Evolutionary conservation across 2,329 filamentous ascomycete genomes (phyloP).

Genomic region (Alternaria triticina): DNA sequence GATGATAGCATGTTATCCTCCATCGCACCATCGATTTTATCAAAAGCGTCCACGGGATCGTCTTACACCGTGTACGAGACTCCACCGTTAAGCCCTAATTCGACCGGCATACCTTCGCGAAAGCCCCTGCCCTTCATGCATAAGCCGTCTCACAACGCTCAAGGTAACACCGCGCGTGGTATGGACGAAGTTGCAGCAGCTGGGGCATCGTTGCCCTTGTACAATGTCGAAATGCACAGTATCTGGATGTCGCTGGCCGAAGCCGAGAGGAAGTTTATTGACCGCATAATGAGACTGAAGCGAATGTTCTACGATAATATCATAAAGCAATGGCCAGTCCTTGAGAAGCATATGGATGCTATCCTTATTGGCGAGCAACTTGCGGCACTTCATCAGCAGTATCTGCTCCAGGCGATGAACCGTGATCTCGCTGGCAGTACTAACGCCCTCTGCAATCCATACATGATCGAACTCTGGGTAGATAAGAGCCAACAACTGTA

Average conservation of each 20-base stretch:
- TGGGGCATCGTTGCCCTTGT: background rate
- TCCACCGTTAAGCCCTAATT: background rate
- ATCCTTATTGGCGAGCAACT: constrained; percentile 29
- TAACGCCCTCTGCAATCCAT: constrained; percentile 24
- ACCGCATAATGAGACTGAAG: constrained; percentile 31
- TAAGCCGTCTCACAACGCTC: constrained; percentile 18
- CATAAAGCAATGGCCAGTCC: constrained; percentile 33
- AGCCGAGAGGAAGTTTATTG: constrained; percentile 33
- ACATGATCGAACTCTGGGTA: constrained; percentile 32
- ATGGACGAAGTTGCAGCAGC: background rate
- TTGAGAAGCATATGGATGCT: constrained; percentile 32
- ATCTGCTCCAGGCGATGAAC: constrained; percentile 28
- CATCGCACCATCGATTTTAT: constrained; percentile 12
- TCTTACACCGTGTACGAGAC: constrained; percentile 20
- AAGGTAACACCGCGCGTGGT: background rate
- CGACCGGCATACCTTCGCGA: constrained; percentile 6
- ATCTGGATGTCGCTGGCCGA: constrained; percentile 31
- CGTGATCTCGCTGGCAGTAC: constrained; percentile 16
- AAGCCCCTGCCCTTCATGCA: constrained; percentile 20
- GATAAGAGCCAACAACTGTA: constrained; percentile 26
- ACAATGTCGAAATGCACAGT: constrained; percentile 25
- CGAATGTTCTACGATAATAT: constrained; percentile 37
- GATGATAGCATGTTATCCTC: constrained; percentile 16
- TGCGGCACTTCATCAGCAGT: constrained; percentile 22
- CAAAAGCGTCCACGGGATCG: constrained; percentile 23